Evolutionary conservation across 768 basidiomycete genomes (phyloP).

Genomic region (Lentinula aciculospora): DNA sequence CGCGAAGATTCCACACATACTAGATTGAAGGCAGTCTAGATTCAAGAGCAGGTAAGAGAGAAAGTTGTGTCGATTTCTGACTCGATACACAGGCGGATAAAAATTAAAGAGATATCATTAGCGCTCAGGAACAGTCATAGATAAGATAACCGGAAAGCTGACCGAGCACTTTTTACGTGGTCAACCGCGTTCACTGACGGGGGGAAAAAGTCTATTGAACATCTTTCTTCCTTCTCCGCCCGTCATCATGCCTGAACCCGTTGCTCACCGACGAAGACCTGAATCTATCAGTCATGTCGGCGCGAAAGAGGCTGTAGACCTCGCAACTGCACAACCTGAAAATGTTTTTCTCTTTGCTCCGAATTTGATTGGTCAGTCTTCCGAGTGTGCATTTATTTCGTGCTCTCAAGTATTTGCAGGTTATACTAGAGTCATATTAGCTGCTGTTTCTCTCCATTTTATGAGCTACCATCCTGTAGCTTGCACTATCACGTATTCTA

Average conservation of each 20-base stretch:
- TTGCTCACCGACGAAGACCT: constrained; percentile 37
- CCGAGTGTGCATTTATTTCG: constrained; percentile 10
- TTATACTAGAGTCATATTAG: constrained; percentile 86
- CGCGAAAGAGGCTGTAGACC: constrained; percentile 80
- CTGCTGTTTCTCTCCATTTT: constrained; percentile 80
- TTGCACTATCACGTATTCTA: constrained; percentile 82
- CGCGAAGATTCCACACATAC: constrained; percentile 92
- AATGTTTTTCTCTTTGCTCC: constrained; percentile 97
- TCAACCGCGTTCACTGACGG: not conserved
- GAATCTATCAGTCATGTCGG: constrained; percentile 68
- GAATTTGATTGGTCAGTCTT: constrained; percentile 82
- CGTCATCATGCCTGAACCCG: constrained; percentile 18
- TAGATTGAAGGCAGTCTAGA: constrained; percentile 8
- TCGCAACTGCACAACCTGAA: constrained; percentile 87
- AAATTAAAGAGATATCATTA: constrained; percentile 7
- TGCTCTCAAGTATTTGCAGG: constrained; percentile 37
- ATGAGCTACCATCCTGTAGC: constrained; percentile 96
- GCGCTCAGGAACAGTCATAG: not conserved
- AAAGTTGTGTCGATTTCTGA: constrained; percentile 1
- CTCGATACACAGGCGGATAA: constrained; percentile 3
- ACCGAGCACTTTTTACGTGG: not conserved
- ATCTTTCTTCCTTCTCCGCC: constrained; percentile 2
- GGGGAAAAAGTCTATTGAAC: not conserved
- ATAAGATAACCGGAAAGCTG: not conserved
- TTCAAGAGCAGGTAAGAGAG: constrained; percentile 24